phyloP scores from a whole-genome alignment of 495 filamentous ascomycete genomes.

The Talaromyces liani region DNA sequence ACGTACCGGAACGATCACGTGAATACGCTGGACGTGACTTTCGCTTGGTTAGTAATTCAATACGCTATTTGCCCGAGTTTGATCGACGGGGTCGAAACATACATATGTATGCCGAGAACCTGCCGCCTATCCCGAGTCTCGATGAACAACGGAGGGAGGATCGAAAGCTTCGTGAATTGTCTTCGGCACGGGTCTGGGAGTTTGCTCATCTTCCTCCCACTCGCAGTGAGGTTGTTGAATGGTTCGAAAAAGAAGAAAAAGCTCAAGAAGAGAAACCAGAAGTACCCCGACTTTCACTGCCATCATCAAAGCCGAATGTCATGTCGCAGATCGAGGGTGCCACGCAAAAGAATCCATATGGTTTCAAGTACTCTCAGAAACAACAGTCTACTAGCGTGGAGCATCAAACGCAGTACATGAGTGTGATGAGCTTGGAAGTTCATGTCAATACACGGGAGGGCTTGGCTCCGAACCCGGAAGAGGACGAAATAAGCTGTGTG shows the following conservation, averaged over 20 bases:
- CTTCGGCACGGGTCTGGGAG: slow-evolving; percentile 28
- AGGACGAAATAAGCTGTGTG: slow-evolving; percentile 82
- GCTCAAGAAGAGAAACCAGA: not conserved
- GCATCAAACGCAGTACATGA: slow-evolving; percentile 91
- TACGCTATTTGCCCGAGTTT: slow-evolving; percentile 75
- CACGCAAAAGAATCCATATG: slow-evolving; percentile 77
- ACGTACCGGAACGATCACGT: slow-evolving; percentile 70
- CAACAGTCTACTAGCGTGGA: slow-evolving; percentile 65
- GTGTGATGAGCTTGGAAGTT: slow-evolving; percentile 90
- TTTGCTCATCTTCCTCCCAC: slow-evolving; percentile 56
- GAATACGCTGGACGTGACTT: slow-evolving; percentile 91
- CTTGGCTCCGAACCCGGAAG: slow-evolving; percentile 76
- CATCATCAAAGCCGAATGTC: slow-evolving; percentile 21
- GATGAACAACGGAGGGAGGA: slow-evolving; percentile 42
- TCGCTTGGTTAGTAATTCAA: slow-evolving; percentile 61
- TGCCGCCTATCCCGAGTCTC: slow-evolving; percentile 19
- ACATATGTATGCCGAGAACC: slow-evolving; percentile 43
- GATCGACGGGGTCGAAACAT: slow-evolving; percentile 54
- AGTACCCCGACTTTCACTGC: slow-evolving; percentile 5
- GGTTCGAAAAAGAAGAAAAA: slow-evolving; percentile 42
- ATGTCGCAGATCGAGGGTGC: slow-evolving; percentile 85
- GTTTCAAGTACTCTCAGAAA: slow-evolving; percentile 83
- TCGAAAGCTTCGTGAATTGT: slow-evolving; percentile 35
- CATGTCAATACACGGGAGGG: slow-evolving; percentile 83
- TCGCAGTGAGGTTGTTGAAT: slow-evolving; percentile 59